Base-by-base conservation (phyloP, 371 early-diverging fungal species). In the Basidiobolus heterosporus region DNA sequence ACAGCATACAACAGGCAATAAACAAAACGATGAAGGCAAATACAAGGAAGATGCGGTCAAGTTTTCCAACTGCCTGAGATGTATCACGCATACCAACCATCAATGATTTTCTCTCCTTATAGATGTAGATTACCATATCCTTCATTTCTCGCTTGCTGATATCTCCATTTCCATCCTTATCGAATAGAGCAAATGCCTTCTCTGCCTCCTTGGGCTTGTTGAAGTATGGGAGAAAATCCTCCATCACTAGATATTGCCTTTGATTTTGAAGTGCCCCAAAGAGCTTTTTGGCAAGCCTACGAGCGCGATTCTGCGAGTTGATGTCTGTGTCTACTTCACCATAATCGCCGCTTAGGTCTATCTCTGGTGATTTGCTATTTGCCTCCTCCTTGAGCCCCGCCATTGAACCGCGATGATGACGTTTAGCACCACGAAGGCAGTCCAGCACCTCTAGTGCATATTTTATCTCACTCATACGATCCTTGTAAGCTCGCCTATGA, bases 151-250 rank as follows among this genome's bases (percentile, higher is more conserved):
- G 60, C 21, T 76, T 66, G 2, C 72, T 67, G 36, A 82, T 50
- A 46, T 75, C 72, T 14, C 82, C 81, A 53, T 81, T 79, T 15
- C 70, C 71, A 56, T 82, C 78, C 49, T 67, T 70, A 59, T 82
- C 83, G 58, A 82, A 80, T 1, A 79, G 61, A 0, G 57, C 53
- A 58, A 82, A 82, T 3, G 82, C 83, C 18, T 65, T 65, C 37
- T 62, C 55, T 3, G 80, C 72, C 17, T 74, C 72, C 9, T 64
- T 69, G 14, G 53, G 58, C 4, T 59, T 60, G 9, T 60, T 60
- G 51, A 82, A 80, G 42, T 68, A 74, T 0, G 68, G 73, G 17
- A 46, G 53, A 53, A 79, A 74, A 36, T 70, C 66, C 6, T 63
- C 58, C 0, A 74, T 51, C 0, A 56, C 55, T 6, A 73, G 50